Evolutionary conservation across 805 yeast species (phyloP).

Genomic region (Kuraishia piskuri): DNA sequence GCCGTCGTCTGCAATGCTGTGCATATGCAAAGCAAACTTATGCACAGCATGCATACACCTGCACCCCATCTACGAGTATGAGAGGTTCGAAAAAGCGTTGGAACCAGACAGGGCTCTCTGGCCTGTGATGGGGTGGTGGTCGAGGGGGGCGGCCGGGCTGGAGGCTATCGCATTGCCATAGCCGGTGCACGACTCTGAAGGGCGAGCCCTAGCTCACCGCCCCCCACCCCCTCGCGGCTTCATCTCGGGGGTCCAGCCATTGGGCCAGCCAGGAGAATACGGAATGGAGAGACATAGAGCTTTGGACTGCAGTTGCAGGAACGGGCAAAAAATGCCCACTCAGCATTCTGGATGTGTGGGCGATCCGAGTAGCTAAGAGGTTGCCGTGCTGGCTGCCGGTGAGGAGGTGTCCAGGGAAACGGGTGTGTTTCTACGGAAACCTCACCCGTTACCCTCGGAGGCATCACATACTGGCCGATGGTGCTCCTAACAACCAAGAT

Average conservation of each 20-base stretch:
- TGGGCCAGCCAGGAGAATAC: neutral
- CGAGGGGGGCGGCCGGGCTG: no score
- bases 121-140: no score
- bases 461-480: neutral
- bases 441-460: neutral
- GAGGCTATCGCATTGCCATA: neutral
- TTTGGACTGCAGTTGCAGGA: neutral
- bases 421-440: neutral
- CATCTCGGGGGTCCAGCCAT: neutral
- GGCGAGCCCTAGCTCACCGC: neutral
- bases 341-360: neutral
- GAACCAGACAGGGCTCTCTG: neutral
- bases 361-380: neutral
- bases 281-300: neutral
- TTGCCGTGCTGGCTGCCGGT: neutral
- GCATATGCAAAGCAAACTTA: neutral
- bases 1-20: neutral
- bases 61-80: neutral
- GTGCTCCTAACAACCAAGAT: neutral
- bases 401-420: neutral
- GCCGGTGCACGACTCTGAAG: neutral
- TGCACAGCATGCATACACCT: neutral
- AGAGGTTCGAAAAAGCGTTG: neutral
- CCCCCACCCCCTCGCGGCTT: neutral
- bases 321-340: neutral